Percentiles rank a stretch among this genome's conserved stretches.
phyloP scores from a whole-genome alignment of 2,329 filamentous ascomycete species.

The Sordariomycetes sp. region DNA sequence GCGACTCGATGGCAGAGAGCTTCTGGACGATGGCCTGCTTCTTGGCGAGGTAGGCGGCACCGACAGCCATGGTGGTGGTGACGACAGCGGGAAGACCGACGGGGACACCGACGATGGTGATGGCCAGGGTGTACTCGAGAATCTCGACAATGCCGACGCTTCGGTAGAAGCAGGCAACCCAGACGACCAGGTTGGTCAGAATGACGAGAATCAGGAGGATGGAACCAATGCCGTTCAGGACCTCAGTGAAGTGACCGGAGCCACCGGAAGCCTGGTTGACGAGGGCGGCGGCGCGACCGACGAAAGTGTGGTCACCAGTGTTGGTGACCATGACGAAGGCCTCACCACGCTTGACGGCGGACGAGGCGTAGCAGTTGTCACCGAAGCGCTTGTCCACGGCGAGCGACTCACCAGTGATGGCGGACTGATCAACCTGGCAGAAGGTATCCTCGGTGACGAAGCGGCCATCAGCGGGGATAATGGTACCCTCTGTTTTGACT shows the following conservation, averaged over 20 bases:
- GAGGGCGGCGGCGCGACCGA: slow-evolving; percentile 78
- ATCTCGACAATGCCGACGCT: slow-evolving; percentile 72
- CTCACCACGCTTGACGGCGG: slow-evolving; percentile 82
- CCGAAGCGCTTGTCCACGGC: slow-evolving; percentile 80
- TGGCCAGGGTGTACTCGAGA: slow-evolving; percentile 74
- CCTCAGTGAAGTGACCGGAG: slow-evolving; percentile 81
- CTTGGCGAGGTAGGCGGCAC: slow-evolving; percentile 82
- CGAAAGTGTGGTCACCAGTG: slow-evolving; percentile 83
- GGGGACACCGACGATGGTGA: slow-evolving; percentile 85
- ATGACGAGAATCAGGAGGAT: slow-evolving; percentile 71
- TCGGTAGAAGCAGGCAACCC: slow-evolving; percentile 81
- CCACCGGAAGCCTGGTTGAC: slow-evolving; percentile 67
- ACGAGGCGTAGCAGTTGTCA: slow-evolving; percentile 76
- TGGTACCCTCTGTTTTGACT: slow-evolving; percentile 49
- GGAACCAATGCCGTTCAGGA: slow-evolving; percentile 78
- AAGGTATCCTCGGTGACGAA: slow-evolving; percentile 77
- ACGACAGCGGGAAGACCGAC: slow-evolving; percentile 90
- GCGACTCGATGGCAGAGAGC: slow-evolving; percentile 81
- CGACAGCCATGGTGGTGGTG: slow-evolving; percentile 90
- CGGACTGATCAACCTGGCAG: slow-evolving; percentile 84
- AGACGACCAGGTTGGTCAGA: slow-evolving; percentile 70
- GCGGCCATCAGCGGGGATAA: slow-evolving; percentile 80
- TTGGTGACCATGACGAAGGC: slow-evolving; percentile 73
- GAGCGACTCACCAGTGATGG: slow-evolving; percentile 85
- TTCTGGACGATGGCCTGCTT: slow-evolving; percentile 92